A percentile compares a stretch with the other conserved stretches of the same genome.
phyloP scores from a whole-genome alignment of 306 rosid genomes.

The Medicago arabica region DNA sequence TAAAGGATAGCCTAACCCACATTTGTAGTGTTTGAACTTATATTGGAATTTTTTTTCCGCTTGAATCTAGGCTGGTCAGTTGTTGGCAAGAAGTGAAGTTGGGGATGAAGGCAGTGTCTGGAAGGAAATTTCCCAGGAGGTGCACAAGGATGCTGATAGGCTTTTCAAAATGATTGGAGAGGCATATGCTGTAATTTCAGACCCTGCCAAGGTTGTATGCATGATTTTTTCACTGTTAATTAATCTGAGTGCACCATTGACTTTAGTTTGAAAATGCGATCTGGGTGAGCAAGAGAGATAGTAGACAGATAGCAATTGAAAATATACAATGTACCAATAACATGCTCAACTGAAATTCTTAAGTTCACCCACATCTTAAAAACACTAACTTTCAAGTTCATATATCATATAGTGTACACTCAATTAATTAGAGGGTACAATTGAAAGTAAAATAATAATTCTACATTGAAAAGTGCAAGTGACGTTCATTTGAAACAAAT shows the following conservation, averaged over 20 bases:
- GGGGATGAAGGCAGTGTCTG: constrained; percentile 82
- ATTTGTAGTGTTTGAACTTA: constrained; percentile 22
- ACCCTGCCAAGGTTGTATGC: constrained; percentile 66
- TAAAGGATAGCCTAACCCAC: not conserved
- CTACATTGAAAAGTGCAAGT: no score
- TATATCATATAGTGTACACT: not conserved
- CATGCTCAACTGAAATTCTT: not conserved
- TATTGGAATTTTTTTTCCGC: constrained; percentile 21
- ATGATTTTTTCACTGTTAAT: constrained; percentile 32
- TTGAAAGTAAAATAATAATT: no score
- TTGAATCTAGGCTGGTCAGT: constrained; percentile 82
- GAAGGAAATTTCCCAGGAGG: constrained; percentile 84
- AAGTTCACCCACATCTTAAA: constrained; percentile 4
- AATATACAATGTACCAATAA: not conserved
- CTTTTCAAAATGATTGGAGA: constrained; percentile 97
- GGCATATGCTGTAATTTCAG: constrained; percentile 93
- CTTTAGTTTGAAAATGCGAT: constrained; percentile 11
- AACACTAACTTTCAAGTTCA: constrained; percentile 24
- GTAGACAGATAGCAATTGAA: constrained; percentile 12
- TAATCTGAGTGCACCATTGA: constrained; percentile 24
- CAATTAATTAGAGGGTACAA: no score
- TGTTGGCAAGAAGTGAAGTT: constrained; percentile 80
- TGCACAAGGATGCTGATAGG: constrained; percentile 86
- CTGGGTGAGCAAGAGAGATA: constrained; percentile 14
- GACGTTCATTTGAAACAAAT: no score